These are phyloP conservation scores for Protomyces pachydermus DNA, from an alignment of 1,139 yeast species.

Conservation along the genomic window DNA sequence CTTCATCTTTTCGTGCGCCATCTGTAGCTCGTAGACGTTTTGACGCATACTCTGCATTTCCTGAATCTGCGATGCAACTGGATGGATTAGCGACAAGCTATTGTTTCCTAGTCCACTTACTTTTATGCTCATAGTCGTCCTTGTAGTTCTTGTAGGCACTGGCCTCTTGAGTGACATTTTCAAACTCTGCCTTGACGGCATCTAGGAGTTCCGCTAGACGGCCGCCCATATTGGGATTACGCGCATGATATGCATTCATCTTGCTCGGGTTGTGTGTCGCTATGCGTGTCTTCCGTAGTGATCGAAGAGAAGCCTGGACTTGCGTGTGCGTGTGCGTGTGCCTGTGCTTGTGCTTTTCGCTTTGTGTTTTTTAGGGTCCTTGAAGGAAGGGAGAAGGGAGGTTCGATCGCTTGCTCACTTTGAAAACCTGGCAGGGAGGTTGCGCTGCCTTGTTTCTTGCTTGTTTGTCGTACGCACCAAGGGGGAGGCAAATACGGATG, in stretches of 20 bases:
- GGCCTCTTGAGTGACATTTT: constrained; percentile 79
- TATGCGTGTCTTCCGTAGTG: no score
- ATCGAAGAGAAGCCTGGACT: no score
- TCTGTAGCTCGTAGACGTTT: constrained; percentile 87
- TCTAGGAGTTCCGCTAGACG: constrained; percentile 74
- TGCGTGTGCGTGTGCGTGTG: no score
- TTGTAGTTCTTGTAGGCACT: constrained; percentile 82
- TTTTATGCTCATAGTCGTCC: constrained; percentile 86
- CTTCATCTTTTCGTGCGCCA: constrained; percentile 90
- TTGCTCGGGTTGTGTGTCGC: not conserved
- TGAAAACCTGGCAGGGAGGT: no score
- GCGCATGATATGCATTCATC: constrained; percentile 23
- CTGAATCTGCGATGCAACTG: constrained; percentile 76
- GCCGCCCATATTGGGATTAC: constrained; percentile 39
- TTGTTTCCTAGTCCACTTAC: constrained; percentile 32
- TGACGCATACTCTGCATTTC: constrained; percentile 94
- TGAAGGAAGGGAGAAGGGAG: no score
- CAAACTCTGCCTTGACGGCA: constrained; percentile 88
- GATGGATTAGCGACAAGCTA: constrained; percentile 7
- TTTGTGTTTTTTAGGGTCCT: no score
- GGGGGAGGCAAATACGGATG: no score
- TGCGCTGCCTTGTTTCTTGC: no score
- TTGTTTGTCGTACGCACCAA: no score
- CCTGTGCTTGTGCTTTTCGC: no score
- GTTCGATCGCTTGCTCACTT: no score